Base-by-base conservation (phyloP, 108 stramenopile genomes). In the Nitzschia inconspicua region DNA sequence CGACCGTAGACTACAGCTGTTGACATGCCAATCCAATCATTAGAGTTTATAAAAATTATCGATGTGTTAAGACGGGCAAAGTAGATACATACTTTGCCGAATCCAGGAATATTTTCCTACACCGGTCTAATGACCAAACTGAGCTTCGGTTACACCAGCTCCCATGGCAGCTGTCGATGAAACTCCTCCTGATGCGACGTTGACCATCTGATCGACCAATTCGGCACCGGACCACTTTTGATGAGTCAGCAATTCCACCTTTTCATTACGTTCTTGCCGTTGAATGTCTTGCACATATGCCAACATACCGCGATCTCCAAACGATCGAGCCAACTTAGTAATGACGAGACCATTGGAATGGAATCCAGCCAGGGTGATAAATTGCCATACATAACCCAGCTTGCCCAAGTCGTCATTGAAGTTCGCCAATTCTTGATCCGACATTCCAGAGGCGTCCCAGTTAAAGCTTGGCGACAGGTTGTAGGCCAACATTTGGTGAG, bases 151-250 rank as follows among this genome's bases (percentile, higher is more conserved):
- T 20, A 91, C 91, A 31, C 91, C 94, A 23, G 81, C 82, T 42
- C 91, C 89, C 93, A 97, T 96, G 55, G 97, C 93, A 43, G 95
- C 86, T 24, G 97, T 96, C 36, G 84, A 86, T 30, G 86, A 79
- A 22, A 82, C 72, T 24, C 95, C 95, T 47, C 97, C 97, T 48
- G 86, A 88, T 25, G 93, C 94, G 16, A 86, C 84, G 61, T 80
- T 94, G 10, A 96, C 83, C 94, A 90, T 88, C 25, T 76, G 76
- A 76, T 97, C 96, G 24, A 97, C 79, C 28, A 97, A 88, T 65
- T 96, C 94, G 5, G 97, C 97, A 13, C 97, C 97, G 25, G 83
- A 85, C 97, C 97, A 97, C 61, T 81, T 86, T 75, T 97, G 97
- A 68, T 97, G 97, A 10, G 82, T 96, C 35, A 97, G 65, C 10